Percentiles rank a stretch among this genome's conserved stretches.
These are phyloP conservation scores for Fallopia convolvulus DNA, from an alignment of 148 eudicot species.

Conservation along the genomic window DNA sequence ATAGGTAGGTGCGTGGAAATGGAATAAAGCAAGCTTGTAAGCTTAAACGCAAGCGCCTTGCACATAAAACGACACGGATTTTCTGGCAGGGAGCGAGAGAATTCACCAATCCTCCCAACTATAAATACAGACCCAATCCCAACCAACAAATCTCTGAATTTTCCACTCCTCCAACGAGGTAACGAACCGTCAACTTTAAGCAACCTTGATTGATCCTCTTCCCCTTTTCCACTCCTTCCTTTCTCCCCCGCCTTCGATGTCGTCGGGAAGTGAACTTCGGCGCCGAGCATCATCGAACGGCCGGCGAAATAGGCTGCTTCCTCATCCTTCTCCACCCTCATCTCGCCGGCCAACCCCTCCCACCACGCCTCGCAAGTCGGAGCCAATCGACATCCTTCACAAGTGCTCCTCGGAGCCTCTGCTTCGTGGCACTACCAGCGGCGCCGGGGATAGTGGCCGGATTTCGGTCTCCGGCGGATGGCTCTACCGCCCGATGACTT, in stretches of 20 bases:
- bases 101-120: neutral
- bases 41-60: constrained; percentile 2
- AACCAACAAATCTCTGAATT: neutral
- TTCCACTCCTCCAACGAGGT: neutral
- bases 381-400: neutral
- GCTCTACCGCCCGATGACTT: constrained; percentile 13
- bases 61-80: neutral
- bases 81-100: neutral
- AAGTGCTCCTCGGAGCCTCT: constrained; percentile 12
- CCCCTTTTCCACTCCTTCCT: neutral
- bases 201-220: neutral
- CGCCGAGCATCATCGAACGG: neutral
- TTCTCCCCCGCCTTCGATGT: neutral
- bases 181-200: constrained; percentile 11
- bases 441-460: neutral
- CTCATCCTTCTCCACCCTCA: constrained; percentile 3
- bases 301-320: neutral
- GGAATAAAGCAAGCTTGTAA: neutral
- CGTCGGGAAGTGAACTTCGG: constrained; percentile 6
- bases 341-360: constrained; percentile 2
- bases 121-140: neutral
- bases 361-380: constrained; percentile 3
- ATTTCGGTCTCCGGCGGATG: neutral
- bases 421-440: neutral
- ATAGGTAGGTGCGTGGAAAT: neutral